These are phyloP conservation scores for Fusarium sp. DNA, from an alignment of 2,329 filamentous ascomycete genomes.

Conservation along the genomic window DNA sequence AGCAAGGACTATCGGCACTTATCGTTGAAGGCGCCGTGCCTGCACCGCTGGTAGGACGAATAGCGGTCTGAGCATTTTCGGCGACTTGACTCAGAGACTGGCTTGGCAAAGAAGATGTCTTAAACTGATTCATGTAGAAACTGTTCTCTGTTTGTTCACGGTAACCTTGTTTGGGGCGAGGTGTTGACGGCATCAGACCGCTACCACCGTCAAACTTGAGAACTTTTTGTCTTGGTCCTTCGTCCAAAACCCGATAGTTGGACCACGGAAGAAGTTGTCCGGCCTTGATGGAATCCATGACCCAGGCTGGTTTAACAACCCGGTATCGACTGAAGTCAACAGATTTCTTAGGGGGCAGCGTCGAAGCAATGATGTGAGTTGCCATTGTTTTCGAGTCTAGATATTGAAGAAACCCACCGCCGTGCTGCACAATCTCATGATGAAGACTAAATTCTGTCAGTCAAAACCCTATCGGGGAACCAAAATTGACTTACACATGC, in stretches of 20 bases:
- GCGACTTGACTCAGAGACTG: slow-evolving; percentile 48
- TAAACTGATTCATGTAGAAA: slow-evolving; percentile 84
- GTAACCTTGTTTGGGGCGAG: slow-evolving; percentile 72
- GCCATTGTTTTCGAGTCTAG: slow-evolving; percentile 94
- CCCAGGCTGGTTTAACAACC: slow-evolving; percentile 94
- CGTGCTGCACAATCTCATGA: slow-evolving; percentile 87
- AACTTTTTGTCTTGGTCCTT: slow-evolving; percentile 84
- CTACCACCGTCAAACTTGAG: slow-evolving; percentile 72
- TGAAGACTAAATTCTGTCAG: slow-evolving; percentile 69
- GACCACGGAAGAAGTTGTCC: slow-evolving; percentile 88
- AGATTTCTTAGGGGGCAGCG: slow-evolving; percentile 90
- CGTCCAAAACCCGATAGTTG: slow-evolving; percentile 84
- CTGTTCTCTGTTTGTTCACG: slow-evolving; percentile 83
- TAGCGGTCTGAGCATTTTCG: slow-evolving; percentile 47
- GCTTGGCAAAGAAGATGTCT: slow-evolving; percentile 50
- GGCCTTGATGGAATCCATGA: slow-evolving; percentile 87
- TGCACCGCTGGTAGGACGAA: background rate
- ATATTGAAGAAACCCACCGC: slow-evolving; percentile 95
- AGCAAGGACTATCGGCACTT: background rate
- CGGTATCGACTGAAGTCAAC: slow-evolving; percentile 89
- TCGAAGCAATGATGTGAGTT: slow-evolving; percentile 94
- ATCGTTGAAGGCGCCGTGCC: background rate
- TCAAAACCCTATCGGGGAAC: background rate
- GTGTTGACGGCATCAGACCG: slow-evolving; percentile 74
- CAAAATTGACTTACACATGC: slow-evolving; percentile 69